Evolutionary conservation across 805 yeast genomes (phyloP), one percentile per base, ranked within the genome.

Genomic region (Wickerhamomyces kurtzmanii): DNA sequence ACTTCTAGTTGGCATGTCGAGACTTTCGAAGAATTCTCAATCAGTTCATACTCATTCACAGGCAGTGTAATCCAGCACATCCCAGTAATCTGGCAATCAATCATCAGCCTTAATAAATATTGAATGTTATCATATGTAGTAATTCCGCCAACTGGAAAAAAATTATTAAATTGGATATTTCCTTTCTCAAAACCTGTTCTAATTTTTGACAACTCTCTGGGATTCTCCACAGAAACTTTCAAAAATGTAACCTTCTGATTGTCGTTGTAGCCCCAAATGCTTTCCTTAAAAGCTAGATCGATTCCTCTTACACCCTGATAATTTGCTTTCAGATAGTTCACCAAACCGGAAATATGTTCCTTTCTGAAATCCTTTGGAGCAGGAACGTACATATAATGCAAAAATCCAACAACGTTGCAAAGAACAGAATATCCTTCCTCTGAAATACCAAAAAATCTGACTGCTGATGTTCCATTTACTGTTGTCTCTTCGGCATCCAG

Each of bases 21-120:
- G 7, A 76, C 66, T 36, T 56, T 62, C 9, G 52, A 41, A 3
- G 41, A 36, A 2, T 49, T 38, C 4, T 59, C 51, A 3, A 73
- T 63, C 37, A 75, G 27, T 1, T 47, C 42, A 51, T 87, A 93
- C 39, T 70, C 78, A 0, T 75, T 74, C 31, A 64, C 70, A 0
- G 97, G 96, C 15, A 89, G 64, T 0, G 95, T 81, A 16, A 93
- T 65, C 99, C 99, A 91, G 15, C 93, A 81, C 98, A 91, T 91
- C 22, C 99, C 93, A 1, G 89, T 80, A 35, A 89, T 84, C 27
- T 78, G 73, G 53, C 94, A 78, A 55, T 91, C 99, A 24, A 91
- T 73, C 91, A 91, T 85, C 54, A 87, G 61, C 42, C 98, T 65
- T 33, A 93, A 54, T 20, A 85, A 60, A 49, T 80, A 93, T 31